Base-by-base conservation (phyloP, 2,329 filamentous ascomycete species). In the Triangularia setosa region DNA sequence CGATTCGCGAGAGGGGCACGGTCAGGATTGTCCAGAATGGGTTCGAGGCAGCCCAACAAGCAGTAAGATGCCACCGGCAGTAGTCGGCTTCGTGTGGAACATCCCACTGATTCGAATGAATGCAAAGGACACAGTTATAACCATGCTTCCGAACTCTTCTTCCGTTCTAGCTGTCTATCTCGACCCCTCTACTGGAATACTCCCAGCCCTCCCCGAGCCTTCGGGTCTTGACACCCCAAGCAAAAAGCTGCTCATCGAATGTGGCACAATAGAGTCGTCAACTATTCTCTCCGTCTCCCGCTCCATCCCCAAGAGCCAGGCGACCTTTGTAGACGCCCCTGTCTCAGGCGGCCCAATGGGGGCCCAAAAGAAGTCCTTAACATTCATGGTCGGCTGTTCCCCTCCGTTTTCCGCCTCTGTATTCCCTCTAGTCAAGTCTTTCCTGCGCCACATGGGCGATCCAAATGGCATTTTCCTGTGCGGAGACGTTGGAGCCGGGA, bases 401-500 rank as follows among this genome's bases (percentile, higher is more conserved):
- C 69, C 70, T 0, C 56, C 69, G 9, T 81, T 82, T 6, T 79
- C 83, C 0, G 70, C 74, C 12, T 77, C 82, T 11, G 74, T 85
- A 0, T 80, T 90, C 7, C 79, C 84, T 1, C 77, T 82, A 3
- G 84, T 84, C 0, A 84, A 81, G 14, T 79, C 82, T 1, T 80
- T 88, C 1, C 76, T 91, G 5, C 77, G 80, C 4, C 76, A 87
- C 63, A 90, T 92, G 88, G 76, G 76, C 4, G 72, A 71, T 27
- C 65, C 72, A 6, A 68, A 75, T 3, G 70, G 71, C 1, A 84
- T 89, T 7, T 83, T 90, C 68, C 86, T 90, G 66, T 81, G 90
- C 61, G 89, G 89, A 1, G 82, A 82, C 14, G 71, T 74, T 3
- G 88, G 88, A 1, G 81, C 87, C 2, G 89, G 89, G 0, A 81